Evolutionary conservation across 78 protist species (phyloP).

Genomic region (Cavenderia fasciculata): DNA sequence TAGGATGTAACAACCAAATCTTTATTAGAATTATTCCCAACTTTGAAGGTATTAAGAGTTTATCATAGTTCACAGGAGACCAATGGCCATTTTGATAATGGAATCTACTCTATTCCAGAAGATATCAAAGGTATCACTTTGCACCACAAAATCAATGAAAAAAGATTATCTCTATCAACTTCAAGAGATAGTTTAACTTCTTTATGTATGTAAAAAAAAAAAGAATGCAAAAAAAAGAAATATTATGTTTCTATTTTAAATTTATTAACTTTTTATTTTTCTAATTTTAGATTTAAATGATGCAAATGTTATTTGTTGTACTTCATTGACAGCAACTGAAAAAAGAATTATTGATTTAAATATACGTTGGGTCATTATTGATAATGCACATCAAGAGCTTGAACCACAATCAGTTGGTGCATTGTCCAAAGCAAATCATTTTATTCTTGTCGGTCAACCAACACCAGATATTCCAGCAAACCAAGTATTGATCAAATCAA

Average conservation of each 20-base stretch:
- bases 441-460: slow-evolving; percentile 16
- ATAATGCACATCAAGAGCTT: slow-evolving; percentile 58
- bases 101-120: not conserved
- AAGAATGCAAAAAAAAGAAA: no score
- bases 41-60: not conserved
- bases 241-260: no score
- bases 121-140: not conserved
- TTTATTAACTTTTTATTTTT: no score
- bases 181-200: no score
- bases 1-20: not conserved
- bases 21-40: not conserved
- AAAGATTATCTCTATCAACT: no score
- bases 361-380: slow-evolving; percentile 53
- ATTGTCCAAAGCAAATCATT: slow-evolving; percentile 6
- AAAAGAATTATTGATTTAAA: not conserved
- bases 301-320: slow-evolving; percentile 23
- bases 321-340: slow-evolving; percentile 10
- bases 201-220: no score
- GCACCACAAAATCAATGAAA: not conserved
- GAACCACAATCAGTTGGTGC: slow-evolving; percentile 50
- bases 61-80: not conserved
- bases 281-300: slow-evolving; percentile 2
- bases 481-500: not conserved
- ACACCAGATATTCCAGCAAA: slow-evolving; percentile 19
- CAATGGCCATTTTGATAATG: no score